phyloP scores from a whole-genome alignment of 305 asterid species.

The Fraxinus ornus region DNA sequence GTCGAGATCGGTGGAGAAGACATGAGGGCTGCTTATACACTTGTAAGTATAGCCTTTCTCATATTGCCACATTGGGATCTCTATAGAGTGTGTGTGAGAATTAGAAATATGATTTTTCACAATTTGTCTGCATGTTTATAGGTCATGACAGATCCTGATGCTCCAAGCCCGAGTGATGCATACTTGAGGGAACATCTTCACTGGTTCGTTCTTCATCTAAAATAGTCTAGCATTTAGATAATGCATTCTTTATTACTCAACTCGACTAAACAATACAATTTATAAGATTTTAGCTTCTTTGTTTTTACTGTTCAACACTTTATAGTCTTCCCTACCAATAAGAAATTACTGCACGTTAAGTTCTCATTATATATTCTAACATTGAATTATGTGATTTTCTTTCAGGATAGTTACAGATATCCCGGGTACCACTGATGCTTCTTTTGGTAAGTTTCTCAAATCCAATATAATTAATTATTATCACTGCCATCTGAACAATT shows the following conservation, averaged over 20 bases:
- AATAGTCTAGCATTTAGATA: background rate
- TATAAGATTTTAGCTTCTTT: background rate
- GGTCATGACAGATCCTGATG: conserved; percentile 94
- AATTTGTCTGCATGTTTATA: conserved; percentile 29
- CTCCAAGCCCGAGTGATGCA: conserved; percentile 92
- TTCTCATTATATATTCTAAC: background rate
- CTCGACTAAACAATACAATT: background rate
- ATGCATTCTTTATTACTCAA: background rate
- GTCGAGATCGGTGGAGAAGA: conserved; percentile 83
- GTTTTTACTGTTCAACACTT: background rate
- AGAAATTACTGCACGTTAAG: background rate
- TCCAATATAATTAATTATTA: background rate
- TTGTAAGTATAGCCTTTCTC: conserved; percentile 39
- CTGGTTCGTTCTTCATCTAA: conserved; percentile 47
- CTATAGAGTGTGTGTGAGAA: background rate
- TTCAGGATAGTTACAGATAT: conserved; percentile 81
- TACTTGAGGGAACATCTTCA: conserved; percentile 82
- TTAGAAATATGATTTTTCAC: background rate
- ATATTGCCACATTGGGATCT: background rate
- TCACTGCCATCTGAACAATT: background rate
- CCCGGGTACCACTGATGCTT: conserved; percentile 82
- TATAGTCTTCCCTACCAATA: background rate
- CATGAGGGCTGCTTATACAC: conserved; percentile 76
- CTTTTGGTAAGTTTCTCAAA: conserved; percentile 52
- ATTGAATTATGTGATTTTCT: background rate